Evolutionary conservation across 1,284 basidiomycete species (phyloP).

Genomic region (Moesziomyces antarcticus): DNA sequence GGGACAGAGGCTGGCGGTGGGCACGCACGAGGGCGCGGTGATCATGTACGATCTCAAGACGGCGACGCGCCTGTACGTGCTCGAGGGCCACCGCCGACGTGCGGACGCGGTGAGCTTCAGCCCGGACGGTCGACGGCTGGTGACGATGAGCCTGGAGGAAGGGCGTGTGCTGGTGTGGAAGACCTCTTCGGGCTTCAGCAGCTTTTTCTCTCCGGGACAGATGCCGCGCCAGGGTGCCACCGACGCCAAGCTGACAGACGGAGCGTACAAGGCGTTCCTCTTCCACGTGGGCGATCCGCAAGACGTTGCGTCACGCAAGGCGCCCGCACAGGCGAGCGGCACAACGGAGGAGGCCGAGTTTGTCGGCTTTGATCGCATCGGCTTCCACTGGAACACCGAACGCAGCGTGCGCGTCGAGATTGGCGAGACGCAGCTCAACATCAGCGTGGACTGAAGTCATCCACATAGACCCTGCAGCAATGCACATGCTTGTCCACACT

Average conservation of each 20-base stretch:
- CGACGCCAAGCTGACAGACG: slow-evolving; percentile 67
- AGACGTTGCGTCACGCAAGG: not conserved
- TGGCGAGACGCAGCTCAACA: slow-evolving; percentile 55
- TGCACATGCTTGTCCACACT: not conserved
- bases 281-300: slow-evolving; percentile 54
- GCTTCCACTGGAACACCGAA: slow-evolving; percentile 58
- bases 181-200: slow-evolving; percentile 72
- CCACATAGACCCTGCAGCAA: not conserved
- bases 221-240: slow-evolving; percentile 87
- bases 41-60: slow-evolving; percentile 98
- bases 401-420: slow-evolving; percentile 55
- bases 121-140: slow-evolving; percentile 87
- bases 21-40: slow-evolving; percentile 83
- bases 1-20: slow-evolving; percentile 88
- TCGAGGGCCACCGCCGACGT: slow-evolving; percentile 78
- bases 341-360: slow-evolving; percentile 26
- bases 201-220: slow-evolving; percentile 88
- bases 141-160: slow-evolving; percentile 87
- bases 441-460: slow-evolving; percentile 41
- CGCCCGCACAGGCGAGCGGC: not conserved
- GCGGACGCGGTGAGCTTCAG: slow-evolving; percentile 74
- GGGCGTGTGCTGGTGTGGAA: slow-evolving; percentile 70
- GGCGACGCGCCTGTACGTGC: slow-evolving; percentile 90
- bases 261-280: slow-evolving; percentile 64
- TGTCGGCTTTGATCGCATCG: slow-evolving; percentile 38